Conservation (phyloP, 2,329 filamentous ascomycete genomes). For the Colletotrichum sp. region DNA sequence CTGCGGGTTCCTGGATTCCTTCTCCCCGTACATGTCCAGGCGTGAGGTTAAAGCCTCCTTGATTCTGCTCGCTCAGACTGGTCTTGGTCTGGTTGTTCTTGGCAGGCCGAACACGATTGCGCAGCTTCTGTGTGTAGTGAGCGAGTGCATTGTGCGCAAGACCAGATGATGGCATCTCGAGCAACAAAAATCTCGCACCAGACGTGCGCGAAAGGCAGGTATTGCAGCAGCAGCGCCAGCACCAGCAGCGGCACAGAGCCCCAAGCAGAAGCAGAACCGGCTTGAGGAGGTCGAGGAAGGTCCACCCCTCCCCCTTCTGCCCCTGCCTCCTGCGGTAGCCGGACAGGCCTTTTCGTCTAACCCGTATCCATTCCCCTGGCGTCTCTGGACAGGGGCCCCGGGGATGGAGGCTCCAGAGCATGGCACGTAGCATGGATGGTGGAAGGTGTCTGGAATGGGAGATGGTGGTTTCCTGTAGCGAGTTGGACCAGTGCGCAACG, state of each 20-base stretch:
- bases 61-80: conserved; percentile 13
- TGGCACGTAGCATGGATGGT: conserved; percentile 6
- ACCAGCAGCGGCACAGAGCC: neutral
- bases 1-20: neutral
- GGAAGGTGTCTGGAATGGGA: conserved; percentile 4
- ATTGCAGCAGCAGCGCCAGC: neutral
- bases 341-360: neutral
- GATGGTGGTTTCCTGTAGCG: neutral
- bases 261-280: neutral
- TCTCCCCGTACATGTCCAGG: neutral
- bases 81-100: neutral
- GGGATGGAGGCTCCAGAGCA: neutral
- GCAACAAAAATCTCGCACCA: neutral
- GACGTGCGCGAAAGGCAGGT: neutral
- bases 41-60: neutral
- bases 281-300: neutral
- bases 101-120: conserved; percentile 9
- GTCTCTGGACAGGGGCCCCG: conserved; percentile 10
- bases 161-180: neutral
- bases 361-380: neutral
- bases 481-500: neutral
- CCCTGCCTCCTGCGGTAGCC: neutral
- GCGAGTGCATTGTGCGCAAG: neutral
- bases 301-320: neutral
- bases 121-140: neutral